Percentiles rank a stretch among this genome's conserved stretches.
Evolutionary conservation across 2,329 filamentous ascomycete species (phyloP).

Genomic region (Sporothrix luriei): DNA sequence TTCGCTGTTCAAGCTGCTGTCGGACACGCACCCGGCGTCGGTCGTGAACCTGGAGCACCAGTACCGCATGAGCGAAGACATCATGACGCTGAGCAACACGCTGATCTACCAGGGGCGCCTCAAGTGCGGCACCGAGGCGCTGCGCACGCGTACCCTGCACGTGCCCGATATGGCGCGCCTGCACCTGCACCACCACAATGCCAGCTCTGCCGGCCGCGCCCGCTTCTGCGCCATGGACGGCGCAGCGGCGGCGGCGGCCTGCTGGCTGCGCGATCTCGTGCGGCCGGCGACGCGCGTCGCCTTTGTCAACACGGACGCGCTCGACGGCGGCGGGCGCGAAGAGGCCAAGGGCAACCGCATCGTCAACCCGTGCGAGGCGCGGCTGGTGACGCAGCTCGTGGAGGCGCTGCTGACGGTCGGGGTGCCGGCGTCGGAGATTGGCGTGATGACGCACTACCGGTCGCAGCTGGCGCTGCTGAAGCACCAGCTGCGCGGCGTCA

Average conservation of each 20-base stretch:
- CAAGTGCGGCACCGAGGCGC: slow-evolving; percentile 79
- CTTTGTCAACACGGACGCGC: slow-evolving; percentile 84
- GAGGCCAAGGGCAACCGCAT: slow-evolving; percentile 80
- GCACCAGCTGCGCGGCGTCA: slow-evolving; percentile 62
- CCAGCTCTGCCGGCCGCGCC: slow-evolving; percentile 44
- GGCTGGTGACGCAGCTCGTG: slow-evolving; percentile 77
- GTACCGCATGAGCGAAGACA: slow-evolving; percentile 97
- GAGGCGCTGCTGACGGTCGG: slow-evolving; percentile 75
- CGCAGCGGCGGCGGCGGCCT: slow-evolving; percentile 49
- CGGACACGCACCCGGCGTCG: slow-evolving; percentile 80
- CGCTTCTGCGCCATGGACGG: slow-evolving; percentile 53
- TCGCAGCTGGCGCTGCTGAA: slow-evolving; percentile 85
- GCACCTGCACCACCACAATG: slow-evolving; percentile 57
- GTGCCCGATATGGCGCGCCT: slow-evolving; percentile 68
- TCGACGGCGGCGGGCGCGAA: slow-evolving; percentile 70
- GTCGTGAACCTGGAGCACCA: slow-evolving; percentile 94
- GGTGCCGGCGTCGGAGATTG: slow-evolving; percentile 74
- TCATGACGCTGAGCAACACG: slow-evolving; percentile 90
- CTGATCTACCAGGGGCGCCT: slow-evolving; percentile 90
- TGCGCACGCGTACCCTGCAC: slow-evolving; percentile 69
- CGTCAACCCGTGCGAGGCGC: slow-evolving; percentile 82
- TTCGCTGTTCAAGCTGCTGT: slow-evolving; percentile 90
- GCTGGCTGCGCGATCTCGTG: slow-evolving; percentile 77
- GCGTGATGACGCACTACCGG: slow-evolving; percentile 95
- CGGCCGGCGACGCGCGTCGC: slow-evolving; percentile 72